Evolutionary conservation across 805 yeast genomes (phyloP), one percentile per base, ranked within the genome.

Genomic region (Kuraishia borneana): DNA sequence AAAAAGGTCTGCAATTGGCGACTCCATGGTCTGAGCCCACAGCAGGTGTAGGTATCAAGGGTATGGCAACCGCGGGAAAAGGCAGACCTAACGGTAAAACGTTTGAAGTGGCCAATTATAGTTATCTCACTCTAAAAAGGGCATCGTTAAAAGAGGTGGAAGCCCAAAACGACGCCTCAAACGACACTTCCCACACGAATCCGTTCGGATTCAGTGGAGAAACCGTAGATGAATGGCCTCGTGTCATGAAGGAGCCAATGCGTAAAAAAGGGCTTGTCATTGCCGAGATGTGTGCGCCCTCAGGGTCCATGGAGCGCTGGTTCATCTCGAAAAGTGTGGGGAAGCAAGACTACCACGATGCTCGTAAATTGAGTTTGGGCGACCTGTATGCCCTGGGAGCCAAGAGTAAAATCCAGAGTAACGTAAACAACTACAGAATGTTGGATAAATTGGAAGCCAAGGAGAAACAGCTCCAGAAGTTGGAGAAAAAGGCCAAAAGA

Each of bases 221-320:
- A 1, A 38, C 40, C 9, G 42, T 50, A 10, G 55, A 49, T 25
- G 63, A 67, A 25, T 76, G 87, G 78, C 88, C 95, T 1, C 66
- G 97, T 39, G 70, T 83, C 9, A 58, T 87, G 36, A 65, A 67
- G 23, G 69, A 68, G 16, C 97, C 97, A 2, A 43, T 68, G 47
- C 84, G 85, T 48, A 69, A 80, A 32, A 83, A 84, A 50, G 84
- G 87, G 3, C 94, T 87, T 57, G 92, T 89, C 13, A 61, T 73
- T 18, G 64, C 88, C 53, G 82, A 76, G 42, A 69, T 87, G 2
- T 85, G 96, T 61, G 74, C 84, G 1, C 71, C 88, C 1, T 67
- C 78, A 10, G 96, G 96, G 1, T 68, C 70, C 31, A 56, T 89
- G 29, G 96, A 89, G 56, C 75, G 77, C 39, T 87, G 96, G 95